Evolutionary conservation across 2,329 filamentous ascomycete genomes (phyloP).

Genomic region (Neofusicoccum sp.): DNA sequence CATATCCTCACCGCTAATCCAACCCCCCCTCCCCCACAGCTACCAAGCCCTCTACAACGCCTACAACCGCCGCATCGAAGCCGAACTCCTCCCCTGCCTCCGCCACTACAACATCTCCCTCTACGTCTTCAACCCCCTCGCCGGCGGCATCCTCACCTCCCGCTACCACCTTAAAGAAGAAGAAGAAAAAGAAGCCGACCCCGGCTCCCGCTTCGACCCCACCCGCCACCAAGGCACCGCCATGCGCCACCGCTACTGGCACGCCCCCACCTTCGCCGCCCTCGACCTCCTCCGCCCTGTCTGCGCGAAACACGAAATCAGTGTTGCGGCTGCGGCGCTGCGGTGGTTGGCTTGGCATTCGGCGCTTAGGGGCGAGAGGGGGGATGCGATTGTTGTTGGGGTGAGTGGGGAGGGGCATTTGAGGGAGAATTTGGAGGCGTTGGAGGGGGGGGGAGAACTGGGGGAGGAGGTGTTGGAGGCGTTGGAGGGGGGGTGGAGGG

Average conservation of each 20-base stretch:
- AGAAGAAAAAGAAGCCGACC: no score
- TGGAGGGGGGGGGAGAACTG: conserved; percentile 71
- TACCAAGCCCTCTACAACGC: conserved; percentile 54
- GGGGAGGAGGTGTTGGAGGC: conserved; percentile 74
- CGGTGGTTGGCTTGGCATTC: conserved; percentile 52
- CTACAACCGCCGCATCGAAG: conserved; percentile 46
- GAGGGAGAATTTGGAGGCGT: conserved; percentile 57
- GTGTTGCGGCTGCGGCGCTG: conserved; percentile 44
- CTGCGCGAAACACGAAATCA: conserved; percentile 33
- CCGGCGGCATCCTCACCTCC: conserved; percentile 44
- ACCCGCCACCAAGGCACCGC: conserved; percentile 42
- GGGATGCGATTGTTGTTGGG: conserved; percentile 62
- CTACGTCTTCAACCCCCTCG: conserved; percentile 43
- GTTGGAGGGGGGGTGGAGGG: conserved; percentile 76
- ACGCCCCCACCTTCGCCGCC: conserved; percentile 47
- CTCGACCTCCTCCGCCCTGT: conserved; percentile 43
- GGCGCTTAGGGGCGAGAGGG: conserved; percentile 55
- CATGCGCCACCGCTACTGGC: conserved; percentile 45
- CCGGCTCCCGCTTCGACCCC: conserved; percentile 44
- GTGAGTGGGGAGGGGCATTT: conserved; percentile 60
- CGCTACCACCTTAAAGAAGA: conserved; percentile 10
- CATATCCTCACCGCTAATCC: no score
- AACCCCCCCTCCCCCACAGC: conserved; percentile 36
- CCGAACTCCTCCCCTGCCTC: conserved; percentile 46
- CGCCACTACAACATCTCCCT: conserved; percentile 48